These are phyloP conservation scores for Pyropia yezoensis DNA, from an alignment of 23 red algal genomes.

Conservation along the genomic window DNA sequence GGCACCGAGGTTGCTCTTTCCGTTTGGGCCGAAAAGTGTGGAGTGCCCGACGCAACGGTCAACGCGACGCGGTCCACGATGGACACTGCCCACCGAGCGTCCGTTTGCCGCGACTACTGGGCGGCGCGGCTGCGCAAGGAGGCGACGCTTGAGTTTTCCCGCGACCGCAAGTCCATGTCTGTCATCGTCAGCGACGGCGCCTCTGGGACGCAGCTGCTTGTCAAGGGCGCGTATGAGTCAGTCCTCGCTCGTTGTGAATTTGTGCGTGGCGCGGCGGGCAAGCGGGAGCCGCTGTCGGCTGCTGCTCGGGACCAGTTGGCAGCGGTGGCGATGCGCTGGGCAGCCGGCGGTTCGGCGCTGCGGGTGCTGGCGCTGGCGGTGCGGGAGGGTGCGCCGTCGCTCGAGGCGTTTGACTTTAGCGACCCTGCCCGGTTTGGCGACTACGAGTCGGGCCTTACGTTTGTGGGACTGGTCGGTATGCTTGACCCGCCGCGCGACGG, in stretches of 20 bases:
- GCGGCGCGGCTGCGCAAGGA: constrained; percentile 28
- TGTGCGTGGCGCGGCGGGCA: constrained; percentile 42
- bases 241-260: constrained; percentile 53
- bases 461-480: constrained; percentile 95
- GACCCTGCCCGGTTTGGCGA: constrained; percentile 56
- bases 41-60: constrained; percentile 34
- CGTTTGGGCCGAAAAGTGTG: constrained; percentile 85
- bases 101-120: constrained; percentile 63
- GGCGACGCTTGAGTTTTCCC: constrained; percentile 86
- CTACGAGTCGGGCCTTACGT: constrained; percentile 72
- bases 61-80: constrained; percentile 13
- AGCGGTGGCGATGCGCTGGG: constrained; percentile 23
- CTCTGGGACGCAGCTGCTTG: constrained; percentile 36
- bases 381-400: constrained; percentile 36
- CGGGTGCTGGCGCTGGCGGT: constrained; percentile 73
- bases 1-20: constrained; percentile 89
- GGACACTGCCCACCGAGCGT: constrained; percentile 22
- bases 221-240: constrained; percentile 92
- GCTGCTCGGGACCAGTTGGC: constrained; percentile 30
- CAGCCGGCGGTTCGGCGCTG: constrained; percentile 47
- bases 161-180: constrained; percentile 96
- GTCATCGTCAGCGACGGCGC: constrained; percentile 52
- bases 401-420: constrained; percentile 69
- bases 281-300: constrained; percentile 11
- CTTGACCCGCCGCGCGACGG: constrained; percentile 88